Evolutionary conservation across 768 basidiomycete genomes (phyloP), one percentile per base, ranked within the genome.

Genomic region (Suillus americanus): DNA sequence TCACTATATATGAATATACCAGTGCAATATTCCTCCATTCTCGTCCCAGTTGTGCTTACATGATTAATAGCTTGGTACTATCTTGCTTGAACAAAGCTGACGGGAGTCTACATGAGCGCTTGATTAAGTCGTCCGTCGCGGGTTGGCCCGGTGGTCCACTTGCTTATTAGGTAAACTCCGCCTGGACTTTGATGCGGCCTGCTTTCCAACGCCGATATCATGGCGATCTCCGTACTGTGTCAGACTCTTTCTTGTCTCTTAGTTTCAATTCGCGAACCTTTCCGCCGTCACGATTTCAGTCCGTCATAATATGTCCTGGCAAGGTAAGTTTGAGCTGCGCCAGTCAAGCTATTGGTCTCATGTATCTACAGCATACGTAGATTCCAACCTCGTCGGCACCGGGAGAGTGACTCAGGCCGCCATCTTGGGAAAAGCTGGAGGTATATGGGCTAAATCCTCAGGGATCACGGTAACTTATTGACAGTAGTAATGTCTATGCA

Each of bases 341-440:
- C 50, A 28, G 14, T 25, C 50, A 38, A 28, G n/a, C 20, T 20
- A 41, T 16, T 20, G 3, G 37, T 37, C 25, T 6, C 16, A 13
- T 55, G 7, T 48, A 12, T 70, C 40, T 33, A 35, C 72, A 95
- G 94, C 83, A 66, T 93, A 94, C 79, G 90, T 95, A 77, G 91
- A 95, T 75, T 81, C 79, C 72, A 87, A 92, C 75, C 86, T 96
- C 63, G 75, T 96, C 70, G 91, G 86, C 41, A 88, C 79, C 66
- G 87, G 86, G 68, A 92, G 87, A 78, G 79, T 97, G 72, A n/a
- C 79, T 30, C 83, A 85, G 70, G 95, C 93, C 45, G 94, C 94
- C 5, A 75, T 75, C 70, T 65, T 75, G 18, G 75, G 74, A 2
- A 66, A 70, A 62, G 74, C 75, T 43, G 71, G 72, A 30, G 72